Percentiles rank a stretch among this genome's conserved stretches.
Conservation (phyloP, 2,329 filamentous ascomycete species). For the Clathrospora elynae region DNA sequence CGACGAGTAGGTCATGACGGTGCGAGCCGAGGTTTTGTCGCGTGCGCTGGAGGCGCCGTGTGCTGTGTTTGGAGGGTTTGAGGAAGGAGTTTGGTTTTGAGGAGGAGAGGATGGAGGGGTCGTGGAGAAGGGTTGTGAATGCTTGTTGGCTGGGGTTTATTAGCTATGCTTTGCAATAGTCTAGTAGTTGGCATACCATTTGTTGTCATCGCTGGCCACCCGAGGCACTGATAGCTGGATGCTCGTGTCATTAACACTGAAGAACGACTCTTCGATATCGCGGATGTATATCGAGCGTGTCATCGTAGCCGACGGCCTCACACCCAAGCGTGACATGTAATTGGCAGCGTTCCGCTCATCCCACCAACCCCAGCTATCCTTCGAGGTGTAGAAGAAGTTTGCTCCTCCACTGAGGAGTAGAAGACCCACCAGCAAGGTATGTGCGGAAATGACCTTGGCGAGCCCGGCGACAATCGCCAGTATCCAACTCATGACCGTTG, state of each 20-base stretch:
- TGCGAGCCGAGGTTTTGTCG: conserved; percentile 82
- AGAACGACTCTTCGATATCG: conserved; percentile 73
- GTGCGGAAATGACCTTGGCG: conserved; percentile 71
- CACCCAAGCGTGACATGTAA: conserved; percentile 82
- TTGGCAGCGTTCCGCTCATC: conserved; percentile 76
- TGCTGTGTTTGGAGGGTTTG: conserved; percentile 37
- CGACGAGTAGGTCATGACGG: conserved; percentile 87
- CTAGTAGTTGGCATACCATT: conserved; percentile 27
- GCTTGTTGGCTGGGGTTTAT: conserved; percentile 39
- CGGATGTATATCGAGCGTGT: conserved; percentile 81
- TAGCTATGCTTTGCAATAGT: conserved; percentile 7
- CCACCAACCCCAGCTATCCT: conserved; percentile 80
- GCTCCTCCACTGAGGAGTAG: conserved; percentile 70
- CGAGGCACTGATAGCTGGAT: conserved; percentile 26
- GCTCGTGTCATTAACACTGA: conserved; percentile 42
- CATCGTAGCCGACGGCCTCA: conserved; percentile 79
- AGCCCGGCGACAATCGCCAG: conserved; percentile 68
- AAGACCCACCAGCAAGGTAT: conserved; percentile 73
- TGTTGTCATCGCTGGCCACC: conserved; percentile 26
- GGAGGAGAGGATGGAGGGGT: conserved; percentile 24
- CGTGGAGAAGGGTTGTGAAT: conserved; percentile 44
- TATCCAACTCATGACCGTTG: conserved; percentile 77
- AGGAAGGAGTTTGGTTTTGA: conserved; percentile 25
- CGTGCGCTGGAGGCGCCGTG: conserved; percentile 71
- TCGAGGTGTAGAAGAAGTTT: conserved; percentile 77